Conservation (phyloP, 2,329 filamentous ascomycete genomes). For the Fusarium pseudoanthophilum region DNA sequence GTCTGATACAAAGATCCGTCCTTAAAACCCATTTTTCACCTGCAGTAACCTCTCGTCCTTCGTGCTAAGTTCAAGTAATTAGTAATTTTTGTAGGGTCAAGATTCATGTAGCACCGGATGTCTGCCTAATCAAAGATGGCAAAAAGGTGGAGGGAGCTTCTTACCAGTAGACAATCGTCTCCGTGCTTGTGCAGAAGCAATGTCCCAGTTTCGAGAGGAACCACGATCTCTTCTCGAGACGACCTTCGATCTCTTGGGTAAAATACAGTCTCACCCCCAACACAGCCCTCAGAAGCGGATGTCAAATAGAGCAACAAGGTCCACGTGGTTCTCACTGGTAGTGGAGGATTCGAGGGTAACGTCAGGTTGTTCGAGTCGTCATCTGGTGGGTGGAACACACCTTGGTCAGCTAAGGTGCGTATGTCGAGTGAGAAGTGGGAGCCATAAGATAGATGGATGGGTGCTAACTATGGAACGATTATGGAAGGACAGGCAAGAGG, state of each 20-base stretch:
- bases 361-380: constrained; percentile 84
- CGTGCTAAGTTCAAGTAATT: constrained; percentile 65
- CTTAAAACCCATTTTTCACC: constrained; percentile 94
- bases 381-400: constrained; percentile 61
- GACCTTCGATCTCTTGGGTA: constrained; percentile 75
- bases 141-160: constrained; percentile 42
- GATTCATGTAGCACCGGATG: not conserved
- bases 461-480: not conserved
- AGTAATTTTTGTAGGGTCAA: not conserved
- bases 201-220: constrained; percentile 84
- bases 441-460: not conserved
- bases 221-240: constrained; percentile 72
- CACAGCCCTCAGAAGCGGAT: constrained; percentile 76
- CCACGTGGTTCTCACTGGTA: constrained; percentile 76
- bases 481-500: not conserved
- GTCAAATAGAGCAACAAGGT: constrained; percentile 90
- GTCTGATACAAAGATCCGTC: constrained; percentile 79
- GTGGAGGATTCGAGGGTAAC: constrained; percentile 54
- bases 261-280: constrained; percentile 91
- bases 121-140: not conserved
- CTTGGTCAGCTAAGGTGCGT: constrained; percentile 13
- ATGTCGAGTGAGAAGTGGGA: not conserved
- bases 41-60: constrained; percentile 79
- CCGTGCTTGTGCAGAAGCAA: constrained; percentile 89
- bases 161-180: constrained; percentile 82